phyloP scores from a whole-genome alignment of 305 asterid genomes.

The Fraxinus platypoda region DNA sequence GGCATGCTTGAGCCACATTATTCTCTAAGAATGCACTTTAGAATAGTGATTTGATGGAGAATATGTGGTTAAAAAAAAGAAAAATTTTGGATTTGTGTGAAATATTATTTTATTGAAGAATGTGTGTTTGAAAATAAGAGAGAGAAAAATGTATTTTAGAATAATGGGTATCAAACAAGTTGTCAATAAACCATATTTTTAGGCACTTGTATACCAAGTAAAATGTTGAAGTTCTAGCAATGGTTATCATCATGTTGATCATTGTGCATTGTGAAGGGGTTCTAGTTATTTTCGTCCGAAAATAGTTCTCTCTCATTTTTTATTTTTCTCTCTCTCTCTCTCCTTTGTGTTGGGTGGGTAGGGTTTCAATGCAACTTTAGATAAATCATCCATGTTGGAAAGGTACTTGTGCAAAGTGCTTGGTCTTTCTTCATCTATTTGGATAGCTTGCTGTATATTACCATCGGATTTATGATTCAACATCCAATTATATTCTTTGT shows the following conservation, averaged over 20 bases:
- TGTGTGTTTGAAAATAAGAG: too few species aligned
- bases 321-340: neutral
- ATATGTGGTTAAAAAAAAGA: too few species aligned
- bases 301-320: neutral
- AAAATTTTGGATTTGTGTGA: too few species aligned
- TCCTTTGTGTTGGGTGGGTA: neutral
- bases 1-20: too few species aligned
- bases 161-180: too few species aligned
- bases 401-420: constrained; percentile 3
- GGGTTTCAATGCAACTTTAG: neutral
- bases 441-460: constrained; percentile 1
- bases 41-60: too few species aligned
- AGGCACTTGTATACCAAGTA: neutral
- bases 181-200: neutral
- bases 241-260: neutral
- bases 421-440: neutral
- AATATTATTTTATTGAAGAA: too few species aligned
- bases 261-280: neutral
- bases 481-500: neutral
- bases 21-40: too few species aligned
- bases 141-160: too few species aligned
- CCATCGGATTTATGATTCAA: constrained; percentile 5
- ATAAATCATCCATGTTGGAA: neutral
- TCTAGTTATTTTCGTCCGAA: neutral
- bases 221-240: neutral